Evolutionary conservation across 495 filamentous ascomycete genomes (phyloP), one percentile per base, ranked within the genome.

Genomic region (Poronia punctata): DNA sequence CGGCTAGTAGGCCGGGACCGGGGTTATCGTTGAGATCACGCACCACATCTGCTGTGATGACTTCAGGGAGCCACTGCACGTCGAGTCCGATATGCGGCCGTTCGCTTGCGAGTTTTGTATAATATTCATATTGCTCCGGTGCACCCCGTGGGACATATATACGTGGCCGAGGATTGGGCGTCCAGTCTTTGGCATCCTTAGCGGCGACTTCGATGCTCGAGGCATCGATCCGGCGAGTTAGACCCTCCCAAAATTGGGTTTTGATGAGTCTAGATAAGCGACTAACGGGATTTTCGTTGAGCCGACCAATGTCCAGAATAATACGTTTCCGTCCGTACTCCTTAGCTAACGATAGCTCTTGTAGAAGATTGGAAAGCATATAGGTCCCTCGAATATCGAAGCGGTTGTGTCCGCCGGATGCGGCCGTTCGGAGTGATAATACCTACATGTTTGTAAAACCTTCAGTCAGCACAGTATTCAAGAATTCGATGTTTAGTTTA

Each of bases 311-410:
- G 52, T 97, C 87, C 15, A 98, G 78, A 25, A 95, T 72, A 46
- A 95, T 84, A 39, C 82, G 73, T 60, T 87, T 84, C 18, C 83
- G 78, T 41, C 86, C 88, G 56, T 83, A 86, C 50, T 87, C 79
- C 66, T 90, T 77, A 24, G 92, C 92, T 43, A 96, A 75, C 5
- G 84, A 87, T 35, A 98, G 72, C 62, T 97, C 92, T 60, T 98
- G 92, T 27, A 95, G 68, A 5, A 96, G 79, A 54, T 95, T 97
- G 15, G 89, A 93, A 15, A 97, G 76, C 80, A 92, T 86, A 56
- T 98, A 98, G 19, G 84, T 95, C 24, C 92, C 92, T 41, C 90
- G 84, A 23, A 98, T 72, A 46, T 95, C 87, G 50, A 85, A 83
- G 38, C 73, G 71, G 49, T 86, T 86, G 61, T 82, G 76, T n/a